Evolutionary conservation across 2,329 filamentous ascomycete genomes (phyloP), one percentile per base, ranked within the genome.

Genomic region (Apiospora kogelbergensis): DNA sequence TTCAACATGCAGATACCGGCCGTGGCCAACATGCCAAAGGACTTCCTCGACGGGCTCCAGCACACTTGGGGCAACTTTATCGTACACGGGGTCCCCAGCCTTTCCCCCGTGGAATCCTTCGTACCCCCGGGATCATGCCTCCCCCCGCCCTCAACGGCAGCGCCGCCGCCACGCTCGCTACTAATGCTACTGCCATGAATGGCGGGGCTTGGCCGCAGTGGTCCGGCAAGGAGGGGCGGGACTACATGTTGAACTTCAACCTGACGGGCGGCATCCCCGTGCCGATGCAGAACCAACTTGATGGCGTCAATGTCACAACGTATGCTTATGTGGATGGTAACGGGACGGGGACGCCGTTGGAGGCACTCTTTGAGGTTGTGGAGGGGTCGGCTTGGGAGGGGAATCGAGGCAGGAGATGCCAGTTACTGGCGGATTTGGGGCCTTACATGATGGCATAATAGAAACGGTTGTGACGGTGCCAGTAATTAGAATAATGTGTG

Each of bases 11-110:
- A 70, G 68, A 37, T 24, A 1, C 45, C 57, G 30, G 71, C 68
- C n/a, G 70, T 69, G 0, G 71, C 40, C 24, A 40, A 72, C 4
- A 73, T 74, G 37, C 72, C 76, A 41, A n/a, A 71, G 22, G 72
- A 70, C 3, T 76, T 78, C 75, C 74, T 67, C 71, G 70, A 73
- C 71, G 82, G 82, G 0, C 80, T 84, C 67, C 80, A 81, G 69
- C 79, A 77, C 67, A 81, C 83, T 3, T 82, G 80, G 80, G 84
- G 84, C 1, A 84, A 81, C 70, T 86, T 86, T 71, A 77, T 86
- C 46, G 79, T 80, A 2, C 72, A 74, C 6, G 78, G 80, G 41
- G 77, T 81, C 42, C 84, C 84, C 0, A 78, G 79, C 0, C 82
- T 85, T 37, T 75, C 75, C 6, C 65, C 75, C 17, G 70, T 67